Evolutionary conservation across 2,329 filamentous ascomycete species (phyloP), one percentile per base, ranked within the genome.

Genomic region (Fusarium succisae): DNA sequence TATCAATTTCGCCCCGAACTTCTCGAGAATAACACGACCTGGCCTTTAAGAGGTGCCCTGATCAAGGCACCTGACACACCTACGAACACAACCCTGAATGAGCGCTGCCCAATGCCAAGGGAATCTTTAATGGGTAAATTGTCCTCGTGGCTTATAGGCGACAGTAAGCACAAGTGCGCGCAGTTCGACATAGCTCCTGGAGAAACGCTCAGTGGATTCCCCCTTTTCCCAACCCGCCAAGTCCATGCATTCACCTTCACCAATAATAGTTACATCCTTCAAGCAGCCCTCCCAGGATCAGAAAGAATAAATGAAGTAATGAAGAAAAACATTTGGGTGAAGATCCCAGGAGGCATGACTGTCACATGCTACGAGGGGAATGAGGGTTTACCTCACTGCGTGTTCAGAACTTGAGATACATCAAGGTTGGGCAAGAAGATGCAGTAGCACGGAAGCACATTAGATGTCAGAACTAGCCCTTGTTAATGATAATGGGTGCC

Each of bases 21-120:
- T 15, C 58, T 66, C 20, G 62, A 68, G 11, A 69, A 69, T 20
- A 43, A 60, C 18, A 66, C 66, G 5, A 63, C 54, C 2, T 66
- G 66, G 66, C 28, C 30, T 3, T 43, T 55, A 1, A 50, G 30
- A 24, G 59, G 48, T 50, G 62, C 20, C 51, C 15, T 18, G 15
- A 3, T 11, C 1, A 20, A 15, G n/a, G 11, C 1, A 15, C 9
- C n/a, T 37, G 50, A 2, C 8, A 35, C 32, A 35, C 32, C 32
- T 35, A 8, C 14, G 15, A 15, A 15, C 32, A 35, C 32, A 35
- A 35, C 32, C 32, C 32, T 35, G 32, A 35, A 35, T 17, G 32
- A 35, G 32, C 15, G 32, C 32, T 35, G 65, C 48, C 48, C 28
- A 32, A 24, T 13, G 32, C 24, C 43, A 26, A 20, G 24, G 43